Conservation (phyloP, 140 eudicot genomes). For the Bidens hawaiensis region DNA sequence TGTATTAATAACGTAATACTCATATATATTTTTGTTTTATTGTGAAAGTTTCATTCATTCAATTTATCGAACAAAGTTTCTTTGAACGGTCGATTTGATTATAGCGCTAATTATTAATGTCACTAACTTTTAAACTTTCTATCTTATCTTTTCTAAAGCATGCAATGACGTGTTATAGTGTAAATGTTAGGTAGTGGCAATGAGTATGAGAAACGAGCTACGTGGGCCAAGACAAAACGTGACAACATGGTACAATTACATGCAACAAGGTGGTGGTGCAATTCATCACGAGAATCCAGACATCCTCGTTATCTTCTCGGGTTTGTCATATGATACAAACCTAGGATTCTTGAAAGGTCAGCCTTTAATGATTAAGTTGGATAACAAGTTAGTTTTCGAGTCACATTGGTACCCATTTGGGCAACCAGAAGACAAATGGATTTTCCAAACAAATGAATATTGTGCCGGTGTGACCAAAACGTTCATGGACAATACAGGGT, state of each 20-base stretch:
- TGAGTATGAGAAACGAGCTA: conserved; percentile 68
- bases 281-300: conserved; percentile 46
- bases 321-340: conserved; percentile 36
- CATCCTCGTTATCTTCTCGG: conserved; percentile 50
- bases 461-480: conserved; percentile 34
- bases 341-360: conserved; percentile 35
- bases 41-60: too few relatives aligned
- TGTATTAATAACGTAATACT: too few relatives aligned
- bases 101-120: too few relatives aligned
- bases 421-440: conserved; percentile 34
- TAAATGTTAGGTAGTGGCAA: conserved; percentile 47
- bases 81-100: too few relatives aligned
- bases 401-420: conserved; percentile 62
- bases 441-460: conserved; percentile 31
- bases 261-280: conserved; percentile 39
- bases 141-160: background rate
- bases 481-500: conserved; percentile 36
- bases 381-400: conserved; percentile 56
- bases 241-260: conserved; percentile 42
- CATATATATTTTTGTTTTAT: too few relatives aligned
- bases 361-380: conserved; percentile 30
- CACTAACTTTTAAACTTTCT: background rate
- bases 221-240: conserved; percentile 55
- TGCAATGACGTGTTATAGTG: background rate
- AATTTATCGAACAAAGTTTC: too few relatives aligned